Conservation (phyloP, 352 stramenopile species). For the Globisporangium okanoganense region DNA sequence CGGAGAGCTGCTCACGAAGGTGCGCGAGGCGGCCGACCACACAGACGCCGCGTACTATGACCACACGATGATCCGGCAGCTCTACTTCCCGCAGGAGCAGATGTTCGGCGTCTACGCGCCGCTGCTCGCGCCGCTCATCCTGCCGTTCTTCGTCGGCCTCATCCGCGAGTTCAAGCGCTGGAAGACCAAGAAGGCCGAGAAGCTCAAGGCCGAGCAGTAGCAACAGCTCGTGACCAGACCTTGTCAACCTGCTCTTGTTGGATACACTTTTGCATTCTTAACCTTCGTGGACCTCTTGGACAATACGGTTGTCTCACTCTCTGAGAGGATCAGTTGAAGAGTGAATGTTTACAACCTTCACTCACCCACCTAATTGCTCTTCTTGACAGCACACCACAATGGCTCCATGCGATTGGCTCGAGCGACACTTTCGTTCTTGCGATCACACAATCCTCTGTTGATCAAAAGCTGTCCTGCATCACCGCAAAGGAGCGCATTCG, state of each 20-base stretch:
- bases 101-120: slow-evolving; percentile 64
- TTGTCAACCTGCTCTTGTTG: not conserved
- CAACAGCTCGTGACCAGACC: not conserved
- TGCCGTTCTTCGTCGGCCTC: slow-evolving; percentile 55
- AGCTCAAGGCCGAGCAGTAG: slow-evolving; percentile 4
- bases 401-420: not conserved
- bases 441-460: not conserved
- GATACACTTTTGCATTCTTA: not conserved
- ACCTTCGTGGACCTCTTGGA: not conserved
- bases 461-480: not conserved
- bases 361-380: not conserved
- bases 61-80: slow-evolving; percentile 67
- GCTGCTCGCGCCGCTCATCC: slow-evolving; percentile 53
- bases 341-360: not conserved
- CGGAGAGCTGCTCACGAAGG: slow-evolving; percentile 26
- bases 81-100: slow-evolving; percentile 71
- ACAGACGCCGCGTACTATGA: slow-evolving; percentile 61
- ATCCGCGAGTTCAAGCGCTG: slow-evolving; percentile 50
- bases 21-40: slow-evolving; percentile 41
- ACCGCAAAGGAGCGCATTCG: not conserved
- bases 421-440: not conserved
- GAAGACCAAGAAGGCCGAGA: slow-evolving; percentile 27
- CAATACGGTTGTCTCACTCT: not conserved
- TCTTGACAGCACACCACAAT: not conserved
- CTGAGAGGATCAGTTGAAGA: not conserved